phyloP scores from a whole-genome alignment of 148 eudicot genomes.

The Rhododendron molle region DNA sequence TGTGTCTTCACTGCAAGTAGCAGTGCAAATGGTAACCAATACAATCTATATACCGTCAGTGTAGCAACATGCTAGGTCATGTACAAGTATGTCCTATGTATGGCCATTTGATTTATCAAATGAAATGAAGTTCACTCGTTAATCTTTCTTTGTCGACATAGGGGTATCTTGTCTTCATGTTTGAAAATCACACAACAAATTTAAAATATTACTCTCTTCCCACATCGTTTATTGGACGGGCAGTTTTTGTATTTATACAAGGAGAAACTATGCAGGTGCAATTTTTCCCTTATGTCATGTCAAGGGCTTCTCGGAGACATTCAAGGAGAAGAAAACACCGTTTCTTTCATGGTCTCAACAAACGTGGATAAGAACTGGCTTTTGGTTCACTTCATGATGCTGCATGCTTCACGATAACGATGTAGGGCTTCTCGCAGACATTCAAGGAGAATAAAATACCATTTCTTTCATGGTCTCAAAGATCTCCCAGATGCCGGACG shows the following conservation, averaged over 20 bases:
- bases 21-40: background rate
- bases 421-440: conserved; percentile 51
- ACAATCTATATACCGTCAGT: background rate
- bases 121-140: background rate
- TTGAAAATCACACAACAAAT: background rate
- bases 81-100: background rate
- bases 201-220: background rate
- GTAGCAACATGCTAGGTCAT: background rate
- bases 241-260: background rate
- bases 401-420: background rate
- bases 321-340: conserved; percentile 79
- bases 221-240: background rate
- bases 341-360: conserved; percentile 84
- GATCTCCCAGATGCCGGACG: background rate
- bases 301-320: conserved; percentile 60
- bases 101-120: background rate
- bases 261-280: conserved; percentile 53
- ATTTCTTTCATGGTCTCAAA: conserved; percentile 78
- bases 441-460: conserved; percentile 70
- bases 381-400: background rate
- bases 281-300: conserved; percentile 60
- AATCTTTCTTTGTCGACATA: background rate
- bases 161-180: background rate
- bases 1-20: background rate
- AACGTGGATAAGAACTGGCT: conserved; percentile 9